Conservation (phyloP, 257 asterid genomes). For the Apocynum venetum region DNA sequence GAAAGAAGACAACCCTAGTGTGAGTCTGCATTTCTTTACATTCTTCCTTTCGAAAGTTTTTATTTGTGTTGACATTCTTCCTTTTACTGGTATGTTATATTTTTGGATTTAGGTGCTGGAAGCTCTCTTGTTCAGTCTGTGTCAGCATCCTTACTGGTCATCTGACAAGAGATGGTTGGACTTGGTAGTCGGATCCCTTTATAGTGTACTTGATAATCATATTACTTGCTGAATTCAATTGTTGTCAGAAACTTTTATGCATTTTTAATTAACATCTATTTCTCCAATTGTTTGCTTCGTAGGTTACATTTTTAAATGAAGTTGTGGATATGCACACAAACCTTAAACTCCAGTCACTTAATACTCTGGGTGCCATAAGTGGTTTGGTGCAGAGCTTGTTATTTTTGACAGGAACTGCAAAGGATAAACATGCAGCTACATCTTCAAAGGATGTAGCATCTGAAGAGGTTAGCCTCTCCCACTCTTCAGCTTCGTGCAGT, state of each 20-base stretch:
- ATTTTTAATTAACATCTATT: neutral
- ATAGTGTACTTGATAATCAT: constrained; percentile 7
- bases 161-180: constrained; percentile 52
- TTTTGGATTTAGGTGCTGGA: constrained; percentile 59
- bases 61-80: neutral
- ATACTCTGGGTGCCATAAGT: constrained; percentile 52
- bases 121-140: constrained; percentile 48
- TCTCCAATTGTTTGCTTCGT: constrained; percentile 20
- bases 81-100: constrained; percentile 11
- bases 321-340: constrained; percentile 42
- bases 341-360: constrained; percentile 47
- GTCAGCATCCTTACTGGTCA: constrained; percentile 81
- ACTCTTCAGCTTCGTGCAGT: neutral
- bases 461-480: constrained; percentile 52
- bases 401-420: constrained; percentile 35
- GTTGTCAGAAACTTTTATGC: constrained; percentile 5
- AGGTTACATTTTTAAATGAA: constrained; percentile 56
- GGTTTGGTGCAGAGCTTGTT: constrained; percentile 57
- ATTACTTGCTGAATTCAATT: constrained; percentile 15
- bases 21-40: constrained; percentile 18
- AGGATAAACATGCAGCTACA: constrained; percentile 30
- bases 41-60: neutral
- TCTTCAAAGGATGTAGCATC: constrained; percentile 33
- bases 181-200: constrained; percentile 47
- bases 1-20: constrained; percentile 75